Base-by-base conservation (phyloP, 768 basidiomycete genomes). In the Pleurotus ostreatus region DNA sequence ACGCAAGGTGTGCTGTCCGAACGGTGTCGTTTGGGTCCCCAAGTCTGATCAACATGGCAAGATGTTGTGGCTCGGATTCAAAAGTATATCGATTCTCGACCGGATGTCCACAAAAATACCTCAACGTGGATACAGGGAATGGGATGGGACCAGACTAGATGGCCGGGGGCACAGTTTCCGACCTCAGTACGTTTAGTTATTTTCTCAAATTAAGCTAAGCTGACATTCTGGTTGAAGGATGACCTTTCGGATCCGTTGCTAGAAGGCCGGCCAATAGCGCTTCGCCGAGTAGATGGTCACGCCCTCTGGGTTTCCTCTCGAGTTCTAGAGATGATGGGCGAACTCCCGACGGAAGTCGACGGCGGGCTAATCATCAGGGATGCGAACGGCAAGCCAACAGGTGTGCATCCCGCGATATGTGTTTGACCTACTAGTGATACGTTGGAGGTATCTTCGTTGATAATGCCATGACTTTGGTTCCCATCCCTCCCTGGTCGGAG, bases 111-210 rank as follows among this genome's bases (percentile, higher is more conserved):
- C 1, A 65, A 76, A 2, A 79, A 89, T 63, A 73, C 70, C 2
- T 71, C 77, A 2, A 71, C 65, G 4, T 97, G 92, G 92, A 81
- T 97, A 41, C 75, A 85, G 61, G 94, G 93, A 9, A 81, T 88
- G 74, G 95, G 95, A 4, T 98, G 95, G 94, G 92, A 98, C 64
- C 94, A 98, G 69, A 96, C 89, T 1, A 77, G 80, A 56, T 92
- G 89, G 89, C 60, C 77, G 5, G 76, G 73, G 9, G 68, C 74
- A 7, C 65, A 75, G 20, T 94, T 92, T 60, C 93, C 93, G 2
- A 84, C 79, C 30, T 85, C 89, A 1, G 92, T 91, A 62, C 23
- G 78, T 20, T 20, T 65, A 39, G 25, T 38, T 44, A 5, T 1
- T 59, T 25, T 20, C 49, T 53, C 41, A 16, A 9, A n/a, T 18